A percentile compares a stretch with the other conserved stretches of the same genome.
These are phyloP conservation scores for Trametes polyzona DNA, from an alignment of 1,284 basidiomycete genomes.

Conservation along the genomic window DNA sequence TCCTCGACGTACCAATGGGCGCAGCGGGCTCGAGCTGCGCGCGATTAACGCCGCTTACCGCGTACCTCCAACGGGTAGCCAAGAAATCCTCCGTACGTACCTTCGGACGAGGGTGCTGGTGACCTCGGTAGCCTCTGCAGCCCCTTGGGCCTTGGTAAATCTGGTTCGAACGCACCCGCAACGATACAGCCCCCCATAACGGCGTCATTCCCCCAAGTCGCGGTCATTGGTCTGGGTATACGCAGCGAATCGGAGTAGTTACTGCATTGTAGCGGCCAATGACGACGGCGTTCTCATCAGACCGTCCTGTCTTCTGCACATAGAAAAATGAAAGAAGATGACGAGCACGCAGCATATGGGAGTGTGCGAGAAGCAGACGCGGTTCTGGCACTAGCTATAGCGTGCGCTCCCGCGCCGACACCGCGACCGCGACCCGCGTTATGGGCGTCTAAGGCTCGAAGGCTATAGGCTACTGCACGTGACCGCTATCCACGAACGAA, in stretches of 20 bases:
- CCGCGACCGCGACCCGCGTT: background rate
- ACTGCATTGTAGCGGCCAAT: background rate
- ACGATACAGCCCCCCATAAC: background rate
- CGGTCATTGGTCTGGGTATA: background rate
- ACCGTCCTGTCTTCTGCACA: too few species aligned
- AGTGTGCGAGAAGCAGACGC: too few species aligned
- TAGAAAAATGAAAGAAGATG: too few species aligned
- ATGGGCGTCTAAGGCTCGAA: background rate
- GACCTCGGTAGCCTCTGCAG: background rate
- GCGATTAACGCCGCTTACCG: background rate
- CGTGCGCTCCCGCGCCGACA: background rate
- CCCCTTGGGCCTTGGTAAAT: background rate
- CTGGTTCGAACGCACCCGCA: background rate
- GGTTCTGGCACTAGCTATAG: too few species aligned
- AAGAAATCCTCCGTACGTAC: too few species aligned
- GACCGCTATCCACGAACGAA: constrained; percentile 4
- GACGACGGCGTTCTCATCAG: too few species aligned
- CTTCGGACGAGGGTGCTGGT: background rate
- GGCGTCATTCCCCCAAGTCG: background rate
- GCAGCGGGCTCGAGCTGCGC: background rate
- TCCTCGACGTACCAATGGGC: background rate
- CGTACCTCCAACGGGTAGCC: background rate
- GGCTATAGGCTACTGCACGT: background rate
- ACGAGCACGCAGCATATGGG: too few species aligned
- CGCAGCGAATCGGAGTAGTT: background rate